phyloP scores from a whole-genome alignment of 2,329 filamentous ascomycete genomes.

The Ceratocystiopsis sp. region DNA sequence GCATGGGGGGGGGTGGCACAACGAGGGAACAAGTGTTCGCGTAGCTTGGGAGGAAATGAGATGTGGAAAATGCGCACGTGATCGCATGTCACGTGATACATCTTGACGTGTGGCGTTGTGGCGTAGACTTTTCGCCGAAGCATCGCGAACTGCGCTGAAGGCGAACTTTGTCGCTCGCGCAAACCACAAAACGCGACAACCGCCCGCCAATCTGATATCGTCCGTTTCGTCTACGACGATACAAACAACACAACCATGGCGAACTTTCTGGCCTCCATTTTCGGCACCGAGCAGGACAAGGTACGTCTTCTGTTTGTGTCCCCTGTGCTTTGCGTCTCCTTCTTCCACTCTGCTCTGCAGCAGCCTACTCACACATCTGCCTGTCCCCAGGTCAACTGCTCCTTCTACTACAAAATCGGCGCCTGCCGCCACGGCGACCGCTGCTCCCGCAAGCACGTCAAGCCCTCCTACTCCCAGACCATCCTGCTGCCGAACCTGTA shows the following conservation, averaged over 20 bases:
- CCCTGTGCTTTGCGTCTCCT: not conserved
- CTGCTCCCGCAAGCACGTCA: conserved; percentile 97
- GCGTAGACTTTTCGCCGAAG: too few species aligned
- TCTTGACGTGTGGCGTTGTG: too few species aligned
- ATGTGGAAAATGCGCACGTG: too few species aligned
- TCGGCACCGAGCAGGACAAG: conserved; percentile 98
- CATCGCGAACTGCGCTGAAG: too few species aligned
- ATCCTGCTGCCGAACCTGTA: conserved; percentile 97
- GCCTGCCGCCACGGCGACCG: conserved; percentile 96
- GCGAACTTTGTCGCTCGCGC: too few species aligned
- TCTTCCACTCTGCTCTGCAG: not conserved
- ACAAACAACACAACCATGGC: conserved; percentile 42
- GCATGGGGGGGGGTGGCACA: too few species aligned
- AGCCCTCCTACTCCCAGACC: conserved; percentile 94
- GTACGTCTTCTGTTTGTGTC: conserved; percentile 5
- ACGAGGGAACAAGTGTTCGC: too few species aligned
- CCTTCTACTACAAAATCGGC: conserved; percentile 99
- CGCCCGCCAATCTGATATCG: too few species aligned
- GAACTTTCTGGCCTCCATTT: conserved; percentile 98
- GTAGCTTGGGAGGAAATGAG: too few species aligned
- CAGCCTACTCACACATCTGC: not conserved
- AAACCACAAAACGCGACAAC: too few species aligned
- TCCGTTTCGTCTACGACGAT: too few species aligned
- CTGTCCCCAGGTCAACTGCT: conserved; percentile 62
- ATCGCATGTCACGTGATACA: too few species aligned